phyloP scores from a whole-genome alignment of 1,284 basidiomycete genomes.

The Apiotrichum brassicae region DNA sequence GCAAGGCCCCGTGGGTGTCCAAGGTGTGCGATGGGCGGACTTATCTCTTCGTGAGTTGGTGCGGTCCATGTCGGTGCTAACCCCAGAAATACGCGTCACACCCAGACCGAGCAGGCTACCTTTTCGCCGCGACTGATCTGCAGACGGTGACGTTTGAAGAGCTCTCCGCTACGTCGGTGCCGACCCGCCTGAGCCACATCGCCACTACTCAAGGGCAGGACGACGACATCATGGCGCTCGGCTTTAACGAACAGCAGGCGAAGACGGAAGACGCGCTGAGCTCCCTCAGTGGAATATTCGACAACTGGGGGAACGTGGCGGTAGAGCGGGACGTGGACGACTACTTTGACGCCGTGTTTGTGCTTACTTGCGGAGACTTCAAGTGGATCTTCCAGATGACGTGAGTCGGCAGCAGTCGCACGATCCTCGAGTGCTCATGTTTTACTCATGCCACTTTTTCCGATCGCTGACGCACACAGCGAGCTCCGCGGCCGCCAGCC shows the following conservation, averaged over 20 bases:
- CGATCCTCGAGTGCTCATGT: too few relatives aligned
- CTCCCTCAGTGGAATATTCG: constrained; percentile 18
- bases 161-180: constrained; percentile 21
- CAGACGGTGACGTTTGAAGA: constrained; percentile 23
- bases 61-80: neutral
- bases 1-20: constrained; percentile 24
- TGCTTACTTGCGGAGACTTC: constrained; percentile 6
- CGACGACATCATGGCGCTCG: neutral
- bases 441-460: too few relatives aligned
- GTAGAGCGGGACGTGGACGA: constrained; percentile 23
- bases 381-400: constrained; percentile 30
- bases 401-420: too few relatives aligned
- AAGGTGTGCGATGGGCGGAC: constrained; percentile 14
- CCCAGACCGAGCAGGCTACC: constrained; percentile 28
- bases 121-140: constrained; percentile 32
- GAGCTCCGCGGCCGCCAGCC: constrained; percentile 23
- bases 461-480: constrained; percentile 4
- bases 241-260: constrained; percentile 12
- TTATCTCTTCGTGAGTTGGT: constrained; percentile 20
- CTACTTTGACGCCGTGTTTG: constrained; percentile 26
- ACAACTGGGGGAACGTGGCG: constrained; percentile 14
- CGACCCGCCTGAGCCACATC: constrained; percentile 17
- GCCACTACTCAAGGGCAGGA: neutral
- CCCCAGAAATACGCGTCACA: constrained; percentile 31
- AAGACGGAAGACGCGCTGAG: constrained; percentile 15